These are phyloP conservation scores for Ceratocystis colombiana DNA, from an alignment of 2,329 filamentous ascomycete genomes.

Conservation along the genomic window DNA sequence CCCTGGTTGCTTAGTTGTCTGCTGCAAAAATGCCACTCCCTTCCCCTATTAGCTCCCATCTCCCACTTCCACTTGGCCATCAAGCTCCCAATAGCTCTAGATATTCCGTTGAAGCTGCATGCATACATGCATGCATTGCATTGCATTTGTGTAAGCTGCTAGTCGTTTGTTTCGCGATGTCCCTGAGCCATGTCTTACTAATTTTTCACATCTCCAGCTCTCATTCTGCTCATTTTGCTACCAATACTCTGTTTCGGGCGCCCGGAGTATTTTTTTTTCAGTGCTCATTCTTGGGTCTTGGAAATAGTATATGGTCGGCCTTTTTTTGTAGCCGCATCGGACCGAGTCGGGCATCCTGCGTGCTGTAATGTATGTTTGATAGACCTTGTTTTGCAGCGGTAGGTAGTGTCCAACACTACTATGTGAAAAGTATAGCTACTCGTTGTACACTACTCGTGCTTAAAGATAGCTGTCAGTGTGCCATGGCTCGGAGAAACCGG, in stretches of 20 bases:
- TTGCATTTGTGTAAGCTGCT: slow-evolving; percentile 2
- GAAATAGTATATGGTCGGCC: neutral
- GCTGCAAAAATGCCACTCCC: no score
- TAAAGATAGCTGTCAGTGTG: no score
- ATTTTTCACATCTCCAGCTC: neutral
- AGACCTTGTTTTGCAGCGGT: neutral
- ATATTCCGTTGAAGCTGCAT: neutral
- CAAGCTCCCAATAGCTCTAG: no score
- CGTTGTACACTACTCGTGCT: neutral
- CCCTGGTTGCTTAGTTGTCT: no score
- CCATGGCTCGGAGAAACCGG: neutral
- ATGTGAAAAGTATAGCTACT: neutral
- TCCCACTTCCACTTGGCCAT: no score
- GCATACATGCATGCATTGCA: neutral
- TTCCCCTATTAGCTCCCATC: no score
- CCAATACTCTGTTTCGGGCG: neutral
- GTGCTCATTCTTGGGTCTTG: neutral
- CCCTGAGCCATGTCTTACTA: slow-evolving; percentile 14
- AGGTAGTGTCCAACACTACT: neutral
- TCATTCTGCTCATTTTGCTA: neutral
- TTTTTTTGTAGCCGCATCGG: slow-evolving; percentile 11
- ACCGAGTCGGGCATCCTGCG: slow-evolving; percentile 18
- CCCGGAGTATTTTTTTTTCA: neutral
- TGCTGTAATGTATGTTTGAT: slow-evolving; percentile 2
- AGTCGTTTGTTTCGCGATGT: slow-evolving; percentile 7